A percentile compares a stretch with the other conserved stretches of the same genome.
Evolutionary conservation across 108 stramenopile species (phyloP).

Genomic region (Fistulifera solaris): DNA sequence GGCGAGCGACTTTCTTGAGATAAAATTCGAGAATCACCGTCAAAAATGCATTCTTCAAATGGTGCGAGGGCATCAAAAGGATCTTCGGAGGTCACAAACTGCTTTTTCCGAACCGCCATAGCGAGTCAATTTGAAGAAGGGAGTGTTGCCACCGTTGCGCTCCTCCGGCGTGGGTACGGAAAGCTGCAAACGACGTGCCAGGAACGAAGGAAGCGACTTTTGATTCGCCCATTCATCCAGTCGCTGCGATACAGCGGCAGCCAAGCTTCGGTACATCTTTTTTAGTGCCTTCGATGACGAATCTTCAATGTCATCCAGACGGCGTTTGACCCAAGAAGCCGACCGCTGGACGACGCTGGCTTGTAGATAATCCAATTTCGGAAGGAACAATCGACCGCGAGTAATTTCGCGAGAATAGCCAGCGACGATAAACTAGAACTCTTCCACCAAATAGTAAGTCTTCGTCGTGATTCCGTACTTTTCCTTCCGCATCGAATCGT

Average conservation of each 20-base stretch:
- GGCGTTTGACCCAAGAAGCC: constrained; percentile 31
- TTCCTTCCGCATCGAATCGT: constrained; percentile 21
- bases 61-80: constrained; percentile 40
- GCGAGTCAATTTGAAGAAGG: constrained; percentile 34
- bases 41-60: constrained; percentile 17
- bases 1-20: too few relatives aligned
- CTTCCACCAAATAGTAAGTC: constrained; percentile 55
- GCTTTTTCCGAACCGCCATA: constrained; percentile 49
- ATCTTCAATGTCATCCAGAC: constrained; percentile 17
- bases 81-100: constrained; percentile 35
- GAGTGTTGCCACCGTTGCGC: too few relatives aligned
- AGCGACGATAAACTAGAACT: constrained; percentile 61
- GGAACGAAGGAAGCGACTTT: too few relatives aligned
- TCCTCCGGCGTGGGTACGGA: too few relatives aligned
- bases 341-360: constrained; percentile 64
- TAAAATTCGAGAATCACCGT: too few relatives aligned
- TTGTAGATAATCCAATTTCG: constrained; percentile 81
- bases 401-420: constrained; percentile 71
- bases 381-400: constrained; percentile 50
- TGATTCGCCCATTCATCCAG: too few relatives aligned
- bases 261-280: too few relatives aligned
- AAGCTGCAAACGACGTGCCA: too few relatives aligned
- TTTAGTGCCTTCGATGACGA: too few relatives aligned
- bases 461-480: constrained; percentile 2
- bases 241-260: too few relatives aligned